phyloP scores from a whole-genome alignment of 768 basidiomycete genomes.

The Amanita thiersii region DNA sequence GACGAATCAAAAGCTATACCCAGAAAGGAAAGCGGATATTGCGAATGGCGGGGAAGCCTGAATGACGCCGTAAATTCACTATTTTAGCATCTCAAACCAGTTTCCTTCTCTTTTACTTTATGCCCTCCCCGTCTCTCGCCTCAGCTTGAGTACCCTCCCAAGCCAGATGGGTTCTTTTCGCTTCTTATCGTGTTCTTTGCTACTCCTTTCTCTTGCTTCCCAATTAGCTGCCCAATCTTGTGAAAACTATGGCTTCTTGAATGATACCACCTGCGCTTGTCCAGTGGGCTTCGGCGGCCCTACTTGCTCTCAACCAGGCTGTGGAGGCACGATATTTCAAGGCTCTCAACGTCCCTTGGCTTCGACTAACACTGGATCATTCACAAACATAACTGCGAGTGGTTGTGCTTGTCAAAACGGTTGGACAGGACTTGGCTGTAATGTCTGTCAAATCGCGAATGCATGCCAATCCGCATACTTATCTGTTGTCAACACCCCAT shows the following conservation, averaged over 20 bases:
- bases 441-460: slow-evolving; percentile 61
- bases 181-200: slow-evolving; percentile 6
- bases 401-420: slow-evolving; percentile 65
- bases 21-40: neutral
- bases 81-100: too few relatives aligned
- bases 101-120: neutral
- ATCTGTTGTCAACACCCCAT: slow-evolving; percentile 27
- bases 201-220: slow-evolving; percentile 15
- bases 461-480: slow-evolving; percentile 64
- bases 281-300: slow-evolving; percentile 76
- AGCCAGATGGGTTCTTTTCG: too few relatives aligned
- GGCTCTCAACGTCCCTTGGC: slow-evolving; percentile 50
- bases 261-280: slow-evolving; percentile 60
- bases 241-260: slow-evolving; percentile 58
- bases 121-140: neutral
- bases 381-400: slow-evolving; percentile 59
- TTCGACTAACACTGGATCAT: slow-evolving; percentile 29
- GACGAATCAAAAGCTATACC: too few relatives aligned
- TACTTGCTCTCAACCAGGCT: slow-evolving; percentile 61
- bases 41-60: neutral
- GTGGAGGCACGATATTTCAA: slow-evolving; percentile 79
- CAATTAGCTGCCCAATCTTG: slow-evolving; percentile 38
- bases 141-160: too few relatives aligned
- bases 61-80: too few relatives aligned
- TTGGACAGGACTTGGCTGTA: slow-evolving; percentile 75